Base-by-base conservation (phyloP, 1,284 basidiomycete genomes). In the Cryptococcus sp. region DNA sequence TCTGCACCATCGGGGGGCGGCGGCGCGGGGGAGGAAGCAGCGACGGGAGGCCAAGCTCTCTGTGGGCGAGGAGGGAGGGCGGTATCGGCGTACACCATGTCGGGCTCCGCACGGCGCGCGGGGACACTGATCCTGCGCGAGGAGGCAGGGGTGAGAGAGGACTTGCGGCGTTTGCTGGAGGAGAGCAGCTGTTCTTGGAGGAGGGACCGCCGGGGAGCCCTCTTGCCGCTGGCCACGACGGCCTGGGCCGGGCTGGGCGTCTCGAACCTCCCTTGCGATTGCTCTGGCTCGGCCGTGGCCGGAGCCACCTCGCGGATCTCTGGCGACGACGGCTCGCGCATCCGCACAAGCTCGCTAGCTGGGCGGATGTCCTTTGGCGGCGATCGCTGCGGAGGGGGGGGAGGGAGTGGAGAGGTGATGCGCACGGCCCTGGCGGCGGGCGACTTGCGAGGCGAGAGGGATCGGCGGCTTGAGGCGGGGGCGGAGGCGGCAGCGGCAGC, bases 111-210 rank as follows among this genome's bases (percentile, higher is more conserved):
- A 47, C 20, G 18, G 46, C 47, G 20, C 15, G 24, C 23, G 28
- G 6, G 44, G 18, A 20, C 40, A 8, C 20, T 33, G 35, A 16
- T 16, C 33, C 40, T n/a, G 38, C 46, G 16, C 21, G 36, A 18
- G 36, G n/a, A 6, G 43, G 46, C 20, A 21, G 16, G 24, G 7
- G 20, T 46, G 45, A 21, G 12, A 46, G 21, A 43, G 54, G 47
- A 23, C 38, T 52, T 35, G 3, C 52, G 55, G 8, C 61, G 56
- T 40, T 61, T 65, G 12, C 18, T 38, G 15, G 55, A 51, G 18
- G 45, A 50, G 11, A 58, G 42, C 13, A 65, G 40, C 36, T 60
- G 50, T n/a, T 63, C 56, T 2, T 44, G 55, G 9, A 65, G 24
- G 11, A 48, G 28, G 1, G 61, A 57, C n/a, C 46, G 57, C 15